Evolutionary conservation across 352 stramenopile genomes (phyloP).

Genomic region (Globisporangium rhizosaccharum): DNA sequence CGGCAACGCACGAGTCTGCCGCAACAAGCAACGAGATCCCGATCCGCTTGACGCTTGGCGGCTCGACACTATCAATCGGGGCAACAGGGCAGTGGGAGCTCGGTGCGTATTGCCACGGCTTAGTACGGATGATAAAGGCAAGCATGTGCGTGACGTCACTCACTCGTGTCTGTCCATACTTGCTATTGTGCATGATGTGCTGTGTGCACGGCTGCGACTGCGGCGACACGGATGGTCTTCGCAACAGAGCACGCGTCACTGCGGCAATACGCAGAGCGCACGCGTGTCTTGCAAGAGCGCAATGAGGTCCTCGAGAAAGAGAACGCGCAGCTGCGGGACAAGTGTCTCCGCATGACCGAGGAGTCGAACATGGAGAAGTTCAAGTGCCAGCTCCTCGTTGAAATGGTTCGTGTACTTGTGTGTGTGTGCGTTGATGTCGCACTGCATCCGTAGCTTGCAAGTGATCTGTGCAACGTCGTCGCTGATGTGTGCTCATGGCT

Average conservation of each 20-base stretch:
- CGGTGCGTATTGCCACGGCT: slow-evolving; percentile 22
- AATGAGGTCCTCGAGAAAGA: slow-evolving; percentile 51
- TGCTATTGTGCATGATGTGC: not conserved
- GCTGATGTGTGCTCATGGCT: not conserved
- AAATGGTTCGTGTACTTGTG: slow-evolving; percentile 51
- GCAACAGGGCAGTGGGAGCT: slow-evolving; percentile 54
- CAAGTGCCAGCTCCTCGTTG: slow-evolving; percentile 81
- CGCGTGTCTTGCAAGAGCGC: slow-evolving; percentile 28
- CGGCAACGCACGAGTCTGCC: slow-evolving; percentile 9
- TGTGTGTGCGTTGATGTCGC: not conserved
- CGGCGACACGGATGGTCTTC: no score
- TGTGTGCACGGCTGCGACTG: not conserved
- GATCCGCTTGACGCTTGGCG: slow-evolving; percentile 52
- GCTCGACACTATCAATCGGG: slow-evolving; percentile 38
- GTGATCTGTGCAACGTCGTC: not conserved
- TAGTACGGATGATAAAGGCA: no score
- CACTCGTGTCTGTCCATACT: not conserved
- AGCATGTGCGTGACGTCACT: not conserved
- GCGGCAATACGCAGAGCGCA: slow-evolving; percentile 31
- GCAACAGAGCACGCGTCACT: slow-evolving; percentile 50
- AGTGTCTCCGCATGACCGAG: slow-evolving; percentile 53
- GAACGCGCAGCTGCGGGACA: slow-evolving; percentile 54
- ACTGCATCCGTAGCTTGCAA: not conserved
- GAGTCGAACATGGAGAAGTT: slow-evolving; percentile 88
- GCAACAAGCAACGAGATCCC: slow-evolving; percentile 39